A percentile compares a stretch with the other conserved stretches of the same genome.
Conservation (phyloP, 768 basidiomycete genomes). For the Ramaria rubella region DNA sequence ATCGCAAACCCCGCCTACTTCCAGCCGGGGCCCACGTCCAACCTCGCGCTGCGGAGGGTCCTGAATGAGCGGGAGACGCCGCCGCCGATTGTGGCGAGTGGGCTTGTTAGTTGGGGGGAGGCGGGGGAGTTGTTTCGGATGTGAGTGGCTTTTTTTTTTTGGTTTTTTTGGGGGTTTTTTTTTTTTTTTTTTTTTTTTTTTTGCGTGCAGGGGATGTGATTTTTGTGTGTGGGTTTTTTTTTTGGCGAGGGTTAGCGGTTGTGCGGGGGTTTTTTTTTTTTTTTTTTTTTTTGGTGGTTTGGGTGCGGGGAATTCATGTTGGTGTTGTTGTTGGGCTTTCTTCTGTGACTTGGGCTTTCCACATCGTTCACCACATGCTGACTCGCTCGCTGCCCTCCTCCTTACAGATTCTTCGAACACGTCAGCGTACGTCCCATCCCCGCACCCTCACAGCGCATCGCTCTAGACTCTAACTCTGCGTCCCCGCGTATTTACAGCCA, state of each 20-base stretch:
- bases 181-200: neutral
- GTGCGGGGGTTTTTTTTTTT: no score
- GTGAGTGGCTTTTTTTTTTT: constrained; percentile 37
- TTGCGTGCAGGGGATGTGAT: neutral
- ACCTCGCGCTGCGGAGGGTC: constrained; percentile 60
- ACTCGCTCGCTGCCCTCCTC: neutral
- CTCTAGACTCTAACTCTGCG: neutral
- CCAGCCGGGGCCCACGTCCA: constrained; percentile 56
- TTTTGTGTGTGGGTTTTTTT: neutral
- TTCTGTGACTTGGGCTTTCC: no score
- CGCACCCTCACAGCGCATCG: neutral
- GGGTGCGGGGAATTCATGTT: no score
- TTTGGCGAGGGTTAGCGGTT: no score
- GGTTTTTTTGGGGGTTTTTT: neutral
- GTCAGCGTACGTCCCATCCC: constrained; percentile 11
- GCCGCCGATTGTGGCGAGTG: constrained; percentile 77
- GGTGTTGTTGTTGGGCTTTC: no score
- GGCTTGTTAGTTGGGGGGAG: constrained; percentile 68
- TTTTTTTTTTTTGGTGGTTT: no score
- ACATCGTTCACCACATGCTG: no score
- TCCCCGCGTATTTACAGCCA: constrained; percentile 27
- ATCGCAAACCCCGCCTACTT: neutral
- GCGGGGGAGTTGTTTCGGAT: constrained; percentile 82
- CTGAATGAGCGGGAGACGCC: constrained; percentile 74
- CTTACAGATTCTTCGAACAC: constrained; percentile 13